Evolutionary conservation across 2,329 filamentous ascomycete species (phyloP), one percentile per base, ranked within the genome.

Genomic region (Teratosphaeria zuluensis): DNA sequence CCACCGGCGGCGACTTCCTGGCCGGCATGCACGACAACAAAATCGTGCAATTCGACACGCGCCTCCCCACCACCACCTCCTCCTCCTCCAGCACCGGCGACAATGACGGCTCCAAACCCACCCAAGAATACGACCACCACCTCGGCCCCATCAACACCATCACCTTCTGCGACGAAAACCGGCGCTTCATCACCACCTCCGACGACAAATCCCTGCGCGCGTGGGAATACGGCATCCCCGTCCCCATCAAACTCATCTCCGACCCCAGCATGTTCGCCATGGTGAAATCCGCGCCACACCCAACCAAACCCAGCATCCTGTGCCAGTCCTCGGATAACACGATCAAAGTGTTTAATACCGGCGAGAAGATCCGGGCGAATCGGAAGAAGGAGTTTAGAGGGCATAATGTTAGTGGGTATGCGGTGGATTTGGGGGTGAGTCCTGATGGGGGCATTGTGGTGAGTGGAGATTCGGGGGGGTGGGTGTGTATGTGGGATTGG

Each of bases 21-120:
- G 92, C 91, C 1, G 94, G 94, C 68, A 95, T 97, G 90, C 94
- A 90, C 42, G 92, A 99, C 75, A 99, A 99, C 80, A 96, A 96
- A 79, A 99, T 99, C 66, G 82, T 99, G 51, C 94, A 99, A 71
- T 99, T 95, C 74, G 94, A 99, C 74, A 92, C 86, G 1, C 84
- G 95, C 31, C 54, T 67, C 12, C 59, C 66, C 2, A 85, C 86
- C n/a, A n/a, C n/a, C n/a, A n/a, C n/a, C n/a, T n/a, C n/a, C n/a
- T n/a, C n/a, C n/a, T n/a, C n/a, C 6, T 84, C 65, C 85, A 66
- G 66, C 21, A 53, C 28, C 14, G 52, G 52, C 12, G 31, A 53
- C 42, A 58, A 58, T n/a, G 56, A 54, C 24, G 42, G 52, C 35
- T 54, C 54, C 14, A 72, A 95, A 68, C 81, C 94, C 59, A 89